Evolutionary conservation across 2,329 filamentous ascomycete genomes (phyloP), one percentile per base, ranked within the genome.

Genomic region (Gyromitra esculenta): DNA sequence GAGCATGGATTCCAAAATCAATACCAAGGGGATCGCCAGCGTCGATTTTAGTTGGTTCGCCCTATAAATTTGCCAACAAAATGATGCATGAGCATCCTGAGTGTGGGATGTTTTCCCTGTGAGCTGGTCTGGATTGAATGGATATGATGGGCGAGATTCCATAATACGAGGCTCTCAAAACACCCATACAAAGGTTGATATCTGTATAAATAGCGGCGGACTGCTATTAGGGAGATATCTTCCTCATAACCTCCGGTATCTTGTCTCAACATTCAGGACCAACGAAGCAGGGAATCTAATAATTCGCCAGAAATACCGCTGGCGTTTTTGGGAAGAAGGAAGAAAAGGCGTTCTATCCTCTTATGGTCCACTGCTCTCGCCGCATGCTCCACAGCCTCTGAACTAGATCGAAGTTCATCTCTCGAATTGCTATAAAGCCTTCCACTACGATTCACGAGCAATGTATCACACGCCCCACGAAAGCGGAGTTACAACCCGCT

Each of bases 51-150:
- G 52, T 73, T 73, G 66, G 65, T 63, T 65, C 69, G 69, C 60
- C 69, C 39, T 65, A 72, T 48, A 59, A 72, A 48, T 65, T 64
- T 75, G 72, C 72, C 72, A 75, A 50, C 72, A 48, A 70, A 64
- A 70, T 35, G 65, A 56, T 75, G 65, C 72, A 70, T 75, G 65
- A 57, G 56, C 15, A 25, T 37, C 39, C 18, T 45, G 57, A 57
- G 35, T 68, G 37, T 18, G 48, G 48, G 41, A 50, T 56, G 45
- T 67, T 25, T 45, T 41, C 45, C 37, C 6, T 59, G 52, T 68
- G 64, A 57, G 45, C 25, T 74, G 71, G 70, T 66, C 54, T 60
- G 41, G 56, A 59, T 57, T 54, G 54, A 69, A 52, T 66, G 52
- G 45, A 65, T 65, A 59, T 41, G 25, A 31, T 37, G 50, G 31